Evolutionary conservation across 2,329 filamentous ascomycete genomes (phyloP).

Genomic region (Cryphonectria japonica): DNA sequence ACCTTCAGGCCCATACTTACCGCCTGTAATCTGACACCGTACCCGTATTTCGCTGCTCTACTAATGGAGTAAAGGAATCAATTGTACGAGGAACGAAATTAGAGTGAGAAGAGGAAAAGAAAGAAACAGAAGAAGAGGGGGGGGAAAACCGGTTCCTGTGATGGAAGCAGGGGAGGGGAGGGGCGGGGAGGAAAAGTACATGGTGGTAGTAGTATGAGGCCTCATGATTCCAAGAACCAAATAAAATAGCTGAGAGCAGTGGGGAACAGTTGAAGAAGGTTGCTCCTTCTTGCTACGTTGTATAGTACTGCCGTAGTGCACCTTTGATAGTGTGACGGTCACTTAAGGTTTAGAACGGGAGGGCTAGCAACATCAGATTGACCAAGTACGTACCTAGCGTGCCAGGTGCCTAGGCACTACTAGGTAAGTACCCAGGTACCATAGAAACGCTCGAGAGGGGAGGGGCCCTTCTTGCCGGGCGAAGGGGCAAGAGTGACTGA

Average conservation of each 20-base stretch:
- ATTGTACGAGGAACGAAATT: not conserved
- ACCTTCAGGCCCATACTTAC: not conserved
- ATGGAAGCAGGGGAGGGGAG: not conserved
- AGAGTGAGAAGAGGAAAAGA: not conserved
- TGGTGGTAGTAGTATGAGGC: not conserved
- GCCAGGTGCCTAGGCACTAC: not conserved
- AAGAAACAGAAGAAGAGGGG: not conserved
- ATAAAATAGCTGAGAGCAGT: not conserved
- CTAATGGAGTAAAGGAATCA: not conserved
- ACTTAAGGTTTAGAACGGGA: not conserved
- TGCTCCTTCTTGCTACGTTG: not conserved
- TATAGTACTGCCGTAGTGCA: not conserved
- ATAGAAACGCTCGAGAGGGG: not conserved
- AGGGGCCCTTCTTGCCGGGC: not conserved
- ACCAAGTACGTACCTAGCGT: not conserved
- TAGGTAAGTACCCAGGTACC: not conserved
- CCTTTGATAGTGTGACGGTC: not conserved
- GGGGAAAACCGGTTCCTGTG: not conserved
- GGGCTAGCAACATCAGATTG: constrained; percentile 1
- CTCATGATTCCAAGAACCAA: not conserved
- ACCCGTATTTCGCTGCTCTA: not conserved
- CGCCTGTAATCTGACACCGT: not conserved
- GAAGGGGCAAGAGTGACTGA: not conserved
- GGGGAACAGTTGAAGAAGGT: not conserved
- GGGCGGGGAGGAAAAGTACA: not conserved